These are phyloP conservation scores for Neurospora sp. DNA, from an alignment of 495 filamentous ascomycete genomes.

Conservation along the genomic window DNA sequence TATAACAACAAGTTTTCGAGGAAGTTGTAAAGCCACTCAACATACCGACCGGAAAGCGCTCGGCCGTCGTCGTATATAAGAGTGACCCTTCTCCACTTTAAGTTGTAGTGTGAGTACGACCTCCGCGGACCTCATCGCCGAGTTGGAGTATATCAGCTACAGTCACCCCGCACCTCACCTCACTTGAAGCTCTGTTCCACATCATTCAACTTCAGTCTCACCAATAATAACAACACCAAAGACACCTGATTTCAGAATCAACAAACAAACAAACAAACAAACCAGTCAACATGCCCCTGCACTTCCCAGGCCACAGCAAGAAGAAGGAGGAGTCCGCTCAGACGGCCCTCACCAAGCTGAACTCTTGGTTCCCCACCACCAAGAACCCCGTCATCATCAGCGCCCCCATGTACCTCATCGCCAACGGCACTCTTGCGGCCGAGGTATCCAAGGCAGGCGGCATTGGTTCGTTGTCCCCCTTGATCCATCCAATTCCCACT, in stretches of 20 bases:
- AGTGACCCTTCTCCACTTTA: not conserved
- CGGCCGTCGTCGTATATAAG: not conserved
- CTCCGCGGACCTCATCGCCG: not conserved
- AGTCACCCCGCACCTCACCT: not conserved
- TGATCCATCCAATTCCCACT: not conserved
- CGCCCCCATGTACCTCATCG: constrained; percentile 64
- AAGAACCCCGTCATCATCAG: constrained; percentile 49
- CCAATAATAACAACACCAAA: not conserved
- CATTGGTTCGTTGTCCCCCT: constrained; percentile 31
- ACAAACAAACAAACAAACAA: not conserved
- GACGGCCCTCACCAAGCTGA: constrained; percentile 3
- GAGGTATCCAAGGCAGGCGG: constrained; percentile 60
- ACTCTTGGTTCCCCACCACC: constrained; percentile 46
- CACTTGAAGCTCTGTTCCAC: not conserved
- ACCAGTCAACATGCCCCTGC: not conserved
- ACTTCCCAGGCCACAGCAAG: not conserved
- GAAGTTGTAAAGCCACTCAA: not conserved
- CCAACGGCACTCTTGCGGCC: constrained; percentile 51
- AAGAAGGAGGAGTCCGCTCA: not conserved
- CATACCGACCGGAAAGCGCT: not conserved
- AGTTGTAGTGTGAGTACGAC: not conserved
- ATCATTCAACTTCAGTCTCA: not conserved
- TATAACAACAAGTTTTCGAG: not conserved
- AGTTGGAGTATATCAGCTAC: not conserved
- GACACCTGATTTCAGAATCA: not conserved